Conservation (phyloP, 2,329 filamentous ascomycete genomes). For the Geoglossum cookeanum region DNA sequence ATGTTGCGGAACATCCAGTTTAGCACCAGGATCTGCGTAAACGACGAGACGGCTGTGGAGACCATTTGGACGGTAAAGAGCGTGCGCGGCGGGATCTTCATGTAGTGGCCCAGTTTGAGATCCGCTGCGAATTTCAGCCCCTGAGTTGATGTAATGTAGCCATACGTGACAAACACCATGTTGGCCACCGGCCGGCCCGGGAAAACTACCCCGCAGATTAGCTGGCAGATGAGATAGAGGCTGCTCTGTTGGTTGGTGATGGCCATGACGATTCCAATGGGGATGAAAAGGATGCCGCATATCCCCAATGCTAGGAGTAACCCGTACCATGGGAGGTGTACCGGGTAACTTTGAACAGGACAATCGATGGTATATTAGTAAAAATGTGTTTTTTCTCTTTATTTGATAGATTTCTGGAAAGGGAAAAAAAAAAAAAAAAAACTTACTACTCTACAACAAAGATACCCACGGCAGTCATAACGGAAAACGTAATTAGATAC, state of each 20-base stretch:
- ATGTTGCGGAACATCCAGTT: constrained; percentile 83
- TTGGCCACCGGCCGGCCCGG: constrained; percentile 74
- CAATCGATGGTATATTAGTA: constrained; percentile 9
- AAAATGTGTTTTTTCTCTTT: neutral
- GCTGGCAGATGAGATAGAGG: constrained; percentile 71
- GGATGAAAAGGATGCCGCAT: constrained; percentile 67
- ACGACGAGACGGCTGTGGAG: constrained; percentile 53
- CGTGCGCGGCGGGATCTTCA: constrained; percentile 68
- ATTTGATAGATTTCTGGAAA: no score
- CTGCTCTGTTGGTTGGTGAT: constrained; percentile 80
- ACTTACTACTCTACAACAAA: constrained; percentile 70
- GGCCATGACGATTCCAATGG: constrained; percentile 83
- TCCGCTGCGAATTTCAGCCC: constrained; percentile 79
- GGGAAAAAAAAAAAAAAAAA: neutral
- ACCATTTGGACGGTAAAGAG: constrained; percentile 62
- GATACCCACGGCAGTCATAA: constrained; percentile 61
- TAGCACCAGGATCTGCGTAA: constrained; percentile 67
- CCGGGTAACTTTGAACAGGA: constrained; percentile 38
- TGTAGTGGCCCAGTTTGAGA: constrained; percentile 72
- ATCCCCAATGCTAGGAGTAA: constrained; percentile 60
- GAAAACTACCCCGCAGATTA: constrained; percentile 66
- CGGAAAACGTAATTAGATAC: constrained; percentile 58
- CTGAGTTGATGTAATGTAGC: constrained; percentile 62
- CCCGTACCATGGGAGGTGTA: constrained; percentile 75
- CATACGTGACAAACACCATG: constrained; percentile 86